Evolutionary conservation across 2,329 filamentous ascomycete genomes (phyloP).

Genomic region (Cladophialophora yegresii): DNA sequence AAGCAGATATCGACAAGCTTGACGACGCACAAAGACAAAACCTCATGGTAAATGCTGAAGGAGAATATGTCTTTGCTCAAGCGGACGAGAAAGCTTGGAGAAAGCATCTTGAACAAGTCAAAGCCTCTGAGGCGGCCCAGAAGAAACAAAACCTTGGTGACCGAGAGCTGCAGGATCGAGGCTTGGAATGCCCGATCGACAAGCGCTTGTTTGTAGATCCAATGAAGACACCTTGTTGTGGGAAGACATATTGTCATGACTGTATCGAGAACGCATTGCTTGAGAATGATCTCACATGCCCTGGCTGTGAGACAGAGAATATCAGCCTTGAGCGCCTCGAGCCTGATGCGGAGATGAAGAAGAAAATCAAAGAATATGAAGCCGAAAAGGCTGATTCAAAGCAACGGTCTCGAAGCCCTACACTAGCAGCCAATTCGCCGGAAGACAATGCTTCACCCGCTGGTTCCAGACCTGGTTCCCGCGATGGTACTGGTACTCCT

Average conservation of each 20-base stretch:
- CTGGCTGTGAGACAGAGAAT: conserved; percentile 84
- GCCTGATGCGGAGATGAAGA: conserved; percentile 74
- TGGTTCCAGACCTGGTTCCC: conserved; percentile 28
- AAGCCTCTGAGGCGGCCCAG: conserved; percentile 77
- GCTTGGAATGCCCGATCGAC: conserved; percentile 92
- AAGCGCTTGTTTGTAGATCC: conserved; percentile 97
- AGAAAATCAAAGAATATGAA: conserved; percentile 76
- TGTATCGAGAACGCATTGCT: conserved; percentile 99
- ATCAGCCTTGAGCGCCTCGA: conserved; percentile 90
- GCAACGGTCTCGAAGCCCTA: conserved; percentile 41
- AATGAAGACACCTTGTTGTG: conserved; percentile 98
- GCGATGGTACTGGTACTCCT: conserved; percentile 31
- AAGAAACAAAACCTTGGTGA: conserved; percentile 74
- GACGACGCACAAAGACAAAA: conserved; percentile 82
- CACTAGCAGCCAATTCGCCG: conserved; percentile 28
- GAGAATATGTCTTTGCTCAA: conserved; percentile 94
- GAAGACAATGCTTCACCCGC: conserved; percentile 22
- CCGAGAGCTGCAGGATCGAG: conserved; percentile 83
- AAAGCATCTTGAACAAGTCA: conserved; percentile 89
- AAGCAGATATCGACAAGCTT: conserved; percentile 58
- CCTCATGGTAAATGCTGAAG: conserved; percentile 96
- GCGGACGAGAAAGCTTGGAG: conserved; percentile 96
- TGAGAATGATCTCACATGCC: conserved; percentile 96
- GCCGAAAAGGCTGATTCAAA: conserved; percentile 53
- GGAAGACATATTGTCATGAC: conserved; percentile 98